Conservation (phyloP, 2,329 filamentous ascomycete genomes). For the Gaeumannomyces sp. region DNA sequence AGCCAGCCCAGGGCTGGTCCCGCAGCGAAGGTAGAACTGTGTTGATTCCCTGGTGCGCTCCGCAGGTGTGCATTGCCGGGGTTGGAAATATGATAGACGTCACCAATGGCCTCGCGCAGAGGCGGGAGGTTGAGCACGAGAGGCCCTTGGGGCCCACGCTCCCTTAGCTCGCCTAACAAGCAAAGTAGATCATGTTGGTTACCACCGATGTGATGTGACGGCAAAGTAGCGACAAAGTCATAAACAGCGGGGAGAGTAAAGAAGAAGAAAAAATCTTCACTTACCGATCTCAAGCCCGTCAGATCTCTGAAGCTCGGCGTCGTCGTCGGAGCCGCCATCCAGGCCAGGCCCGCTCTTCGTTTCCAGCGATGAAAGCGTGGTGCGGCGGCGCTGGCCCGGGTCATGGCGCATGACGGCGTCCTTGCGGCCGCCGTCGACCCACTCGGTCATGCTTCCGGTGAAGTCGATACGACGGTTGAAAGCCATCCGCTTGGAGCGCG, state of each 20-base stretch:
- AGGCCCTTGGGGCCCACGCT: constrained; percentile 15
- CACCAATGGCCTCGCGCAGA: not conserved
- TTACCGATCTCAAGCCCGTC: not conserved
- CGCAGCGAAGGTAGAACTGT: not conserved
- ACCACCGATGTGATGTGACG: not conserved
- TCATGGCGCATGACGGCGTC: constrained; percentile 3
- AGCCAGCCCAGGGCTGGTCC: not conserved
- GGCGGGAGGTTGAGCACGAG: not conserved
- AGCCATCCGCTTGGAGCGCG: constrained; percentile 20
- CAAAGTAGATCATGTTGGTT: not conserved
- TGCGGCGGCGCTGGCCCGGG: not conserved
- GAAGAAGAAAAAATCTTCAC: no score
- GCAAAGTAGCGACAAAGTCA: not conserved
- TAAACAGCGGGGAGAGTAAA: not conserved
- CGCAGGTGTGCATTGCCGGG: no score
- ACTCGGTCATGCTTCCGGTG: constrained; percentile 19
- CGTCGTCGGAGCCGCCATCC: not conserved
- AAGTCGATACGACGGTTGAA: constrained; percentile 22
- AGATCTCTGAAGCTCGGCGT: not conserved
- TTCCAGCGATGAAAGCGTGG: not conserved
- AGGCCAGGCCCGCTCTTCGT: not conserved
- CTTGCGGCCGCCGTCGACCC: constrained; percentile 13
- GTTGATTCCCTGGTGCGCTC: not conserved
- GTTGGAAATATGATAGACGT: not conserved
- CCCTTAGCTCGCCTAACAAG: constrained; percentile 6